Evolutionary conservation across 352 stramenopile species (phyloP).

Genomic region (Phytophthora capsici): DNA sequence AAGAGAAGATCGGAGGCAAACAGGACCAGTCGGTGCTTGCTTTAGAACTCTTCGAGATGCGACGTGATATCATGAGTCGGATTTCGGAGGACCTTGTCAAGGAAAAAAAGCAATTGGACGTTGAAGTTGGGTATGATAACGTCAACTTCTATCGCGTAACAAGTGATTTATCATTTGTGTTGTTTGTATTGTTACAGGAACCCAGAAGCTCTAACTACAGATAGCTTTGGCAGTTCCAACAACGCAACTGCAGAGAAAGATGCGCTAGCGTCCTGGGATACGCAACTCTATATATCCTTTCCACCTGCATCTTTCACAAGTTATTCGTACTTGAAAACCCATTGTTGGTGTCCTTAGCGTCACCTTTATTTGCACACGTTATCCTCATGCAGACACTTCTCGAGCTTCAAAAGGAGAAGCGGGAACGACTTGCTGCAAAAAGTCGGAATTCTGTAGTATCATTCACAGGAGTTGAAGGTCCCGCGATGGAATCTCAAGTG

Average conservation of each 20-base stretch:
- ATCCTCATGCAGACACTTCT: constrained; percentile 60
- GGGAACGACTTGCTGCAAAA: constrained; percentile 44
- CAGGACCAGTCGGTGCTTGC: constrained; percentile 45
- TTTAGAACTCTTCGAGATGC: constrained; percentile 70
- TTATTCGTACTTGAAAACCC: no score
- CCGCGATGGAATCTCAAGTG: constrained; percentile 11
- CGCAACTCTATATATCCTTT: constrained; percentile 75
- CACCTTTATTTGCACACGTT: constrained; percentile 35
- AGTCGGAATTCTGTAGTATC: constrained; percentile 24
- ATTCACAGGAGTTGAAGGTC: constrained; percentile 9
- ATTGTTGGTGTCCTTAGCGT: constrained; percentile 27
- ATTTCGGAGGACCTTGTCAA: constrained; percentile 78
- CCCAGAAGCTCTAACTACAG: constrained; percentile 24
- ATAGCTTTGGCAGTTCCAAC: constrained; percentile 18
- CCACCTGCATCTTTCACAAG: background rate
- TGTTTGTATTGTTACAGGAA: constrained; percentile 26
- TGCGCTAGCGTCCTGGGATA: constrained; percentile 71
- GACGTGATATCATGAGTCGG: constrained; percentile 68
- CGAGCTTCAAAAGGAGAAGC: constrained; percentile 62
- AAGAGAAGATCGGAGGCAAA: constrained; percentile 64
- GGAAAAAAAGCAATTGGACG: constrained; percentile 67
- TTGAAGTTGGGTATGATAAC: constrained; percentile 54
- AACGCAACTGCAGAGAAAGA: constrained; percentile 46
- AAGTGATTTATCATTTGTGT: background rate
- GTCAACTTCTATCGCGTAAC: background rate